Conservation (phyloP, 106 monocot genomes). For the Allium fistulosum region DNA sequence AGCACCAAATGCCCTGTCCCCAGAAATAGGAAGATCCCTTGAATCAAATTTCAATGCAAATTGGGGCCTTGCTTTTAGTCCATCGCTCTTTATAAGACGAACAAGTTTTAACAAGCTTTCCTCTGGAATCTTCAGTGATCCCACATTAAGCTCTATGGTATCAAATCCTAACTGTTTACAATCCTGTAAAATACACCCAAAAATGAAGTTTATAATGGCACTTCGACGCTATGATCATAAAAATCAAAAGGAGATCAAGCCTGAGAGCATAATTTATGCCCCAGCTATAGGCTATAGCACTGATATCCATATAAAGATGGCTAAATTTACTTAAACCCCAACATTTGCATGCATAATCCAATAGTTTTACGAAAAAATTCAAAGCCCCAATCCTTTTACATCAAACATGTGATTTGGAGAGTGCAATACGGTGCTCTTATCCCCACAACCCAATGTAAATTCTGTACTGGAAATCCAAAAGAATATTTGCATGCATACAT, state of each 20-base stretch:
- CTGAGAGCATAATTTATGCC: too few species aligned
- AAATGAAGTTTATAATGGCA: neutral
- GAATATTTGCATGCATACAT: neutral
- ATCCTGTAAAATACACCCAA: slow-evolving; percentile 33
- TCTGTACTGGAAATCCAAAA: neutral
- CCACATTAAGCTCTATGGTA: slow-evolving; percentile 74
- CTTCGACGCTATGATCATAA: too few species aligned
- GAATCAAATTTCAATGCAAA: slow-evolving; percentile 69
- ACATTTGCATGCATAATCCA: too few species aligned
- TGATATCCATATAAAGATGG: slow-evolving; percentile 1
- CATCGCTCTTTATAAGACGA: slow-evolving; percentile 59
- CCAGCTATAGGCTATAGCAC: too few species aligned
- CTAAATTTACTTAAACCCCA: neutral
- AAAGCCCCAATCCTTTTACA: too few species aligned
- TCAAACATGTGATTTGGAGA: too few species aligned
- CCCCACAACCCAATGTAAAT: too few species aligned
- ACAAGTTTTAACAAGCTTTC: slow-evolving; percentile 68
- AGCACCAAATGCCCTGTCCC: slow-evolving; percentile 74
- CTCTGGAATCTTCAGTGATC: slow-evolving; percentile 62
- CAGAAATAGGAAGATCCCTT: slow-evolving; percentile 44
- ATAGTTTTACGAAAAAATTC: too few species aligned
- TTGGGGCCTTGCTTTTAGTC: slow-evolving; percentile 67
- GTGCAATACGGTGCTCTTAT: too few species aligned
- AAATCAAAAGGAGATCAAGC: too few species aligned
- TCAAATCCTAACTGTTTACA: slow-evolving; percentile 84